Evolutionary conservation across 2,329 filamentous ascomycete species (phyloP).

Genomic region (Helotiales sp.): DNA sequence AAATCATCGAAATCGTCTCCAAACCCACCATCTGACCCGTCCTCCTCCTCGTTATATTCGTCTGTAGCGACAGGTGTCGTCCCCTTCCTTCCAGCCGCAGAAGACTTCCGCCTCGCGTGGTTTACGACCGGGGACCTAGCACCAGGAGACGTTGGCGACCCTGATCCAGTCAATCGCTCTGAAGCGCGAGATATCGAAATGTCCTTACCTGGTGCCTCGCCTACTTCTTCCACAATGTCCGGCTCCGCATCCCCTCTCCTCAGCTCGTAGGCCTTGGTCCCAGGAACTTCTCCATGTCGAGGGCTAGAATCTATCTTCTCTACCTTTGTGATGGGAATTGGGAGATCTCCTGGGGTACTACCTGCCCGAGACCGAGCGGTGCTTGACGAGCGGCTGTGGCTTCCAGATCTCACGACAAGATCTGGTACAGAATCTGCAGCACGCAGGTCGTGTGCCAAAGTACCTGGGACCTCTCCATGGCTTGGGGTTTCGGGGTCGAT

Average conservation of each 20-base stretch:
- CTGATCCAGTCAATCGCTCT: conserved; percentile 67
- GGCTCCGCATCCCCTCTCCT: conserved; percentile 62
- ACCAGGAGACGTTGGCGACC: conserved; percentile 56
- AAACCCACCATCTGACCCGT: conserved; percentile 57
- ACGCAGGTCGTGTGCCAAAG: conserved; percentile 59
- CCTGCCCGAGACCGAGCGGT: conserved; percentile 34
- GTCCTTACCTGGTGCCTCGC: conserved; percentile 62
- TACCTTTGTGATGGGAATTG: conserved; percentile 62
- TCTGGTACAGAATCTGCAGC: conserved; percentile 64
- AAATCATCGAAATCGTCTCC: conserved; percentile 74
- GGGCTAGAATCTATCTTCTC: conserved; percentile 62
- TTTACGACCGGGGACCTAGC: conserved; percentile 53
- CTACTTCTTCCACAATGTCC: conserved; percentile 59
- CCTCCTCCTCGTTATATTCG: conserved; percentile 64
- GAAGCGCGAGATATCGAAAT: conserved; percentile 37
- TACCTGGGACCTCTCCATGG: conserved; percentile 66
- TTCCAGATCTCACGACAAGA: conserved; percentile 54
- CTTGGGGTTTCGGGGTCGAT: conserved; percentile 57
- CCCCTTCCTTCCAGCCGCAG: conserved; percentile 38
- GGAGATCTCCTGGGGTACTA: conserved; percentile 45
- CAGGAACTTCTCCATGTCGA: conserved; percentile 64
- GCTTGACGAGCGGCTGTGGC: conserved; percentile 32
- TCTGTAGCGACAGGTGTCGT: conserved; percentile 49
- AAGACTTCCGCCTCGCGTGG: conserved; percentile 46
- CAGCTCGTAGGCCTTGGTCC: conserved; percentile 61